Conservation (phyloP, 2,329 filamentous ascomycete genomes). For the Colletotrichum truncatum region DNA sequence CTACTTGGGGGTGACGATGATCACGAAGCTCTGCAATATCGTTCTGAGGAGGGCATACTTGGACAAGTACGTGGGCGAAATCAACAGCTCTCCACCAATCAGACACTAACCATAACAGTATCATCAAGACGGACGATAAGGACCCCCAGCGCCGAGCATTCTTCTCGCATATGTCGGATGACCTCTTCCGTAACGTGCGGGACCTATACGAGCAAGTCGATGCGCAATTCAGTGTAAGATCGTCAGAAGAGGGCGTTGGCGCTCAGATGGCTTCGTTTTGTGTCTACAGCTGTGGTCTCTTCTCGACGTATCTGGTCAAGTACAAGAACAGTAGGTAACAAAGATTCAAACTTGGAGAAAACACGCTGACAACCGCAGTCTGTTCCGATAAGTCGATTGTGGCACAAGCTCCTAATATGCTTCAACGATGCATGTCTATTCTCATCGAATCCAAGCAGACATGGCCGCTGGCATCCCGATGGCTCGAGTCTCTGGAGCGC, state of each 20-base stretch:
- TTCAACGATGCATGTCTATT: constrained; percentile 54
- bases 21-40: constrained; percentile 65
- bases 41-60: constrained; percentile 64
- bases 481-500: constrained; percentile 59
- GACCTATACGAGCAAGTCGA: constrained; percentile 59
- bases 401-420: constrained; percentile 54
- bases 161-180: constrained; percentile 53
- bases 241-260: constrained; percentile 57
- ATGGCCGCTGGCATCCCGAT: constrained; percentile 62
- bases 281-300: constrained; percentile 63
- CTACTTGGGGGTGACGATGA: constrained; percentile 65
- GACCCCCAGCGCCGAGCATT: constrained; percentile 47
- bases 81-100: not conserved
- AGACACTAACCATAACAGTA: constrained; percentile 40
- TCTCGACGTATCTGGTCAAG: constrained; percentile 61
- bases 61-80: constrained; percentile 49
- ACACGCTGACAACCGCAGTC: constrained; percentile 41
- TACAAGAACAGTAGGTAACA: constrained; percentile 55
- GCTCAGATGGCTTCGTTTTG: constrained; percentile 65
- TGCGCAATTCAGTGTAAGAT: constrained; percentile 57
- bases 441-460: constrained; percentile 58
- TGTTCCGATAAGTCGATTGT: constrained; percentile 51
- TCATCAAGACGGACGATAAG: constrained; percentile 51
- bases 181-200: constrained; percentile 59
- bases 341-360: not conserved